Percentiles rank a stretch among this genome's conserved stretches.
Evolutionary conservation across 2,329 filamentous ascomycete species (phyloP).

Genomic region (Pestalotiopsis fici): DNA sequence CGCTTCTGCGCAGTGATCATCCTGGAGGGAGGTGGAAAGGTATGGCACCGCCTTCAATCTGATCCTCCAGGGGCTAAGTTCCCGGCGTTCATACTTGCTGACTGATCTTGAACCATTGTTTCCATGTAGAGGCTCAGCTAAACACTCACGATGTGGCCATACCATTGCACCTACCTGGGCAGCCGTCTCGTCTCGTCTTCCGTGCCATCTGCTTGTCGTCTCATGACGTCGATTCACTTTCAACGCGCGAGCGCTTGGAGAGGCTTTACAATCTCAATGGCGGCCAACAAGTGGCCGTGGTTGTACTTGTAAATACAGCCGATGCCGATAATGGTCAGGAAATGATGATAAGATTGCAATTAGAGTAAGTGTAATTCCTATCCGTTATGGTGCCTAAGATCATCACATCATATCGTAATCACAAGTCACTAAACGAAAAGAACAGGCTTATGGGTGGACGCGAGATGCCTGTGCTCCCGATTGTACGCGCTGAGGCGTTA

Average conservation of each 20-base stretch:
- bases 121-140: conserved; percentile 38
- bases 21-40: conserved; percentile 27
- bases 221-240: conserved; percentile 31
- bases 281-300: conserved; percentile 38
- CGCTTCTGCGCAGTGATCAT: conserved; percentile 21
- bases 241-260: conserved; percentile 35
- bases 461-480: conserved; percentile 42
- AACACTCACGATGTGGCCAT: conserved; percentile 48
- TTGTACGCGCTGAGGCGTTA: conserved; percentile 36
- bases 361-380: conserved; percentile 34
- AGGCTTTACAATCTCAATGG: conserved; percentile 42
- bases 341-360: conserved; percentile 43
- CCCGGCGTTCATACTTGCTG: not conserved
- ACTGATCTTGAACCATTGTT: not conserved
- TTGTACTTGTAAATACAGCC: conserved; percentile 42
- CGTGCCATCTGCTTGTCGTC: conserved; percentile 42
- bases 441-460: conserved; percentile 33
- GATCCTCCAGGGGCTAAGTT: not conserved
- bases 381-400: not conserved
- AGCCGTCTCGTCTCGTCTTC: conserved; percentile 24
- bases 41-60: conserved; percentile 9
- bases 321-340: conserved; percentile 28
- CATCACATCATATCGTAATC: not conserved
- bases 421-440: conserved; percentile 11
- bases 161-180: conserved; percentile 21